Conservation (phyloP, 2,329 filamentous ascomycete genomes). For the Colletotrichum nymphaeae region DNA sequence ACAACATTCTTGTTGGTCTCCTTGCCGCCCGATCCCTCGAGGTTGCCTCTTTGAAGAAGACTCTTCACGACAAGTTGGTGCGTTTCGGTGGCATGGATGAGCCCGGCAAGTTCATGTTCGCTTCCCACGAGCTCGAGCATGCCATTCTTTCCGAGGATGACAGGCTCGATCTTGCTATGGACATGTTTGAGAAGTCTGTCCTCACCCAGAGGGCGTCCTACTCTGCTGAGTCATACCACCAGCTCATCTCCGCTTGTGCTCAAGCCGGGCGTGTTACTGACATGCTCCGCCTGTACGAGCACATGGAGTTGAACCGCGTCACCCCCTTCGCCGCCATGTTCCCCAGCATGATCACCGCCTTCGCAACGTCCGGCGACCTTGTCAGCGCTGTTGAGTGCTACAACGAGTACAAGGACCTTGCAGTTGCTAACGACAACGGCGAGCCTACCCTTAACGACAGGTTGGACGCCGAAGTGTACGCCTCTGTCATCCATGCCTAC, state of each 20-base stretch:
- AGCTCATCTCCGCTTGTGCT: slow-evolving; percentile 89
- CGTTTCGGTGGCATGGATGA: slow-evolving; percentile 89
- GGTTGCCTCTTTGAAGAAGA: slow-evolving; percentile 77
- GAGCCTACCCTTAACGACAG: slow-evolving; percentile 75
- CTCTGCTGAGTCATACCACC: slow-evolving; percentile 84
- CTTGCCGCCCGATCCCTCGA: slow-evolving; percentile 85
- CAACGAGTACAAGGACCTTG: slow-evolving; percentile 90
- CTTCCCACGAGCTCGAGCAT: slow-evolving; percentile 87
- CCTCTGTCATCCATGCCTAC: slow-evolving; percentile 91
- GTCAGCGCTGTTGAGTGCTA: slow-evolving; percentile 93
- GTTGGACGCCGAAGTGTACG: slow-evolving; percentile 87
- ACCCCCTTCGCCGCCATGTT: slow-evolving; percentile 85
- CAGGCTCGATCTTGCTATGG: slow-evolving; percentile 85
- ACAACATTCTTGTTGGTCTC: slow-evolving; percentile 86
- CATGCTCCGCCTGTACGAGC: slow-evolving; percentile 90
- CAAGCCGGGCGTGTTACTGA: slow-evolving; percentile 83
- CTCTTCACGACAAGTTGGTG: slow-evolving; percentile 82
- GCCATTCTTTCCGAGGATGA: slow-evolving; percentile 90
- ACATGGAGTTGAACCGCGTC: slow-evolving; percentile 85
- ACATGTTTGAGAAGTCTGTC: slow-evolving; percentile 84
- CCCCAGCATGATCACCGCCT: slow-evolving; percentile 94
- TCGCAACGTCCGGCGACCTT: slow-evolving; percentile 83
- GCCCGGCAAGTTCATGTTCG: slow-evolving; percentile 86
- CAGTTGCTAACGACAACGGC: slow-evolving; percentile 85
- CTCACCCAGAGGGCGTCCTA: slow-evolving; percentile 73